phyloP scores from a whole-genome alignment of 345 rosid genomes.

The Excoecaria cochinchinensis region DNA sequence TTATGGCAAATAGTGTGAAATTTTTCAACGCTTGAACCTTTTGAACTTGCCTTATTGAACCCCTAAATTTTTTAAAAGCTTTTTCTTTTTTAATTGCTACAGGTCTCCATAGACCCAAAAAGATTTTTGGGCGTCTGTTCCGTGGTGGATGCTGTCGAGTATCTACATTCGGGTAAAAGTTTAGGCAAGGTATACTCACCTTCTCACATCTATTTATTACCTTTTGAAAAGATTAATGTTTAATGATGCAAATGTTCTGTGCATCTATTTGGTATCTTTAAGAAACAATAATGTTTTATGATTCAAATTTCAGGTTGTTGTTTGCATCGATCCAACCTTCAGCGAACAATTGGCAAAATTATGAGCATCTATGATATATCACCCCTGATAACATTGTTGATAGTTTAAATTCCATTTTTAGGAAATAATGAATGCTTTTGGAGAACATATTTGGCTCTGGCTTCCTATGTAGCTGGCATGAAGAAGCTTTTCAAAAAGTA shows the following conservation, averaged over 20 bases:
- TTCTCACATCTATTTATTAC: not conserved
- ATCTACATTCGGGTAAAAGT: conserved; percentile 95
- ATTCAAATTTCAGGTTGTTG: conserved; percentile 57
- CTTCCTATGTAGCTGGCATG: not conserved
- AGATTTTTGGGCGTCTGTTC: conserved; percentile 62
- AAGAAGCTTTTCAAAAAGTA: not conserved
- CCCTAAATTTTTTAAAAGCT: not conserved
- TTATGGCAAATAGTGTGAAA: too few species aligned
- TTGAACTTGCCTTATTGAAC: too few species aligned
- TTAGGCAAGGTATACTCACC: conserved; percentile 72
- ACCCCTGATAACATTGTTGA: not conserved
- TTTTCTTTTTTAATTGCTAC: not conserved
- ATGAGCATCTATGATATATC: conserved; percentile 29
- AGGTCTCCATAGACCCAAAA: conserved; percentile 77
- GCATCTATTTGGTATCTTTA: not conserved
- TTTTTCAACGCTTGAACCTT: too few species aligned
- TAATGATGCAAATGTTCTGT: too few species aligned
- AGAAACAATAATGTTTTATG: not conserved
- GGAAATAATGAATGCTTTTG: not conserved
- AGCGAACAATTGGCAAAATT: conserved; percentile 56
- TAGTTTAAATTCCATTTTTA: not conserved
- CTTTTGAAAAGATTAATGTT: not conserved
- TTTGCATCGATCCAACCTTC: conserved; percentile 71
- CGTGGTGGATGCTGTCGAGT: conserved; percentile 88
- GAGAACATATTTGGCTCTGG: not conserved